Percentiles rank a stretch among this genome's conserved stretches.
Evolutionary conservation across 306 rosid species (phyloP).

Genomic region (Malus asiatica): DNA sequence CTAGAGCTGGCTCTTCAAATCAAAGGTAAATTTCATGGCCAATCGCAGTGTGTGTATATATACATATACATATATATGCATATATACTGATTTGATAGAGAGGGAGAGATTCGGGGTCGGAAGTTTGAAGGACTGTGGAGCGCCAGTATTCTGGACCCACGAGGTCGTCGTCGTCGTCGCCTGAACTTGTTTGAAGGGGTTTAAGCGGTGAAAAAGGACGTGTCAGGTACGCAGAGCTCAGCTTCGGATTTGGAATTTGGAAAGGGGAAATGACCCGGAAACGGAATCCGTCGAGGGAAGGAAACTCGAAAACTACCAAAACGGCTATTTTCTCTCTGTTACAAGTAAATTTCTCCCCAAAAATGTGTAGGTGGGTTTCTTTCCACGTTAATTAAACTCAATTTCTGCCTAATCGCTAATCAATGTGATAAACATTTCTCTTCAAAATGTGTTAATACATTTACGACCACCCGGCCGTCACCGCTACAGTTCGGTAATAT

Average conservation of each 20-base stretch:
- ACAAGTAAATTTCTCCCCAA: background rate
- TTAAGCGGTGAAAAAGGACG: constrained; percentile 4
- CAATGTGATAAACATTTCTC: background rate
- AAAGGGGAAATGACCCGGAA: background rate
- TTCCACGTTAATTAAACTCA: background rate
- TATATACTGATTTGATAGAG: background rate
- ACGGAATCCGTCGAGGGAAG: background rate
- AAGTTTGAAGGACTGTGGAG: background rate
- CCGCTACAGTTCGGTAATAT: no score
- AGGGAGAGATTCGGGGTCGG: background rate
- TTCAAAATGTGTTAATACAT: no score
- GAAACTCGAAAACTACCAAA: background rate
- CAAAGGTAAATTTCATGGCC: constrained; percentile 13
- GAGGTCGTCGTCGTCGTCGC: background rate
- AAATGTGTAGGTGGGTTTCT: no score
- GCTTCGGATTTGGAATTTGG: background rate
- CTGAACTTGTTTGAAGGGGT: constrained; percentile 19
- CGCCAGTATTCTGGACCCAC: background rate
- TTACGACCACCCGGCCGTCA: no score
- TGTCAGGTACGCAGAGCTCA: background rate
- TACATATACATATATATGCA: background rate
- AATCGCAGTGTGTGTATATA: background rate
- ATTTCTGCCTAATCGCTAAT: background rate
- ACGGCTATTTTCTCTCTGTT: background rate
- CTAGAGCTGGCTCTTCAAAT: constrained; percentile 1